Conservation (phyloP, 192 early-diverging fungal species). For the Diversispora epigaea region DNA sequence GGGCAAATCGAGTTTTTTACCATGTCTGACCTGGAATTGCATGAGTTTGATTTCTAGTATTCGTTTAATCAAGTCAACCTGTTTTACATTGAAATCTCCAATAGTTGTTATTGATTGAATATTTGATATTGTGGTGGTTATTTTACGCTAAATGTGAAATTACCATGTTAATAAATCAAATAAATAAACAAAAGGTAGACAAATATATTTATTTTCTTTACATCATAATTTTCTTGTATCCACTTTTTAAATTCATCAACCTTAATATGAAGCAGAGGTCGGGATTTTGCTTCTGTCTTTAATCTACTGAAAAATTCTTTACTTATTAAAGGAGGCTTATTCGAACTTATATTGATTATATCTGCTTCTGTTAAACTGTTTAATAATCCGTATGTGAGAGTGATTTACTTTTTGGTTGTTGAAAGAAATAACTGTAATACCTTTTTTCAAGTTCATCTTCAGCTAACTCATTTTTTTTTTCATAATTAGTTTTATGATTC, state of each 20-base stretch:
- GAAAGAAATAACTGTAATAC: not conserved
- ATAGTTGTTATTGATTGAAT: not conserved
- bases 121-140: slow-evolving; percentile 2
- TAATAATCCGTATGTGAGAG: not conserved
- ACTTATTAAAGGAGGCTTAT: too few species aligned
- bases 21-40: slow-evolving; percentile 6
- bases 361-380: not conserved
- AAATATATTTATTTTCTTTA: slow-evolving; percentile 3
- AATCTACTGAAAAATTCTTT: too few species aligned
- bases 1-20: not conserved
- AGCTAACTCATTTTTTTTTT: not conserved
- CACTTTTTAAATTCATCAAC: not conserved
- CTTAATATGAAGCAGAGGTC: not conserved
- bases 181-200: slow-evolving; percentile 10
- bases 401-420: not conserved
- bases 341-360: not conserved
- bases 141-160: slow-evolving; percentile 5
- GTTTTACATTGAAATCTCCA: not conserved
- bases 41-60: slow-evolving; percentile 5
- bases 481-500: too few species aligned
- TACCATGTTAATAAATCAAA: slow-evolving; percentile 1
- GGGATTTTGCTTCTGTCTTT: not conserved
- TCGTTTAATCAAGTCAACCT: not conserved
- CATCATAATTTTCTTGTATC: not conserved
- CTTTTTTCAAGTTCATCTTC: not conserved